These are phyloP conservation scores for Zygosaccharomyces bailii DNA, from an alignment of 805 yeast species.

Conservation along the genomic window DNA sequence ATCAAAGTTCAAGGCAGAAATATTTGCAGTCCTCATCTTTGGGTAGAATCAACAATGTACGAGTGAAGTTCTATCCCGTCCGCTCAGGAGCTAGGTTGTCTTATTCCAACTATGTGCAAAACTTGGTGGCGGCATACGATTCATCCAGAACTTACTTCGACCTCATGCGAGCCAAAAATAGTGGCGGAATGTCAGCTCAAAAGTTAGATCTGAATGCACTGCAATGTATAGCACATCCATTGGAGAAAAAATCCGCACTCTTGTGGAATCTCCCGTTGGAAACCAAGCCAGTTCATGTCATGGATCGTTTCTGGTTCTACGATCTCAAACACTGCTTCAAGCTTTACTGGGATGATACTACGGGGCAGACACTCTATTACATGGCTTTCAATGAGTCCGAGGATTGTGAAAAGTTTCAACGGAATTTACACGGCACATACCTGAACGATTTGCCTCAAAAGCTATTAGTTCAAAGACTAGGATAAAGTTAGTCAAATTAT, in stretches of 20 bases:
- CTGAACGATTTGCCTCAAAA: slow-evolving; percentile 19
- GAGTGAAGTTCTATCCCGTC: slow-evolving; percentile 19
- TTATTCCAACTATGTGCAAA: slow-evolving; percentile 15
- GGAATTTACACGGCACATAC: slow-evolving; percentile 48
- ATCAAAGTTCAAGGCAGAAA: slow-evolving; percentile 15
- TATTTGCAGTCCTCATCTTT: slow-evolving; percentile 17
- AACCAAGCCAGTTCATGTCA: slow-evolving; percentile 17
- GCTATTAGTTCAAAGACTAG: slow-evolving; percentile 24
- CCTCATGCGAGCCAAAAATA: background rate
- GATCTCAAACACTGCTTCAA: slow-evolving; percentile 31
- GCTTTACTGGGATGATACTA: slow-evolving; percentile 23
- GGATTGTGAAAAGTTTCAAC: slow-evolving; percentile 51
- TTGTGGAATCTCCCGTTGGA: slow-evolving; percentile 32
- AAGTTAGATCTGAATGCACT: slow-evolving; percentile 9
- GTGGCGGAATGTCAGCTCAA: background rate
- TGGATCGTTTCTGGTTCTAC: slow-evolving; percentile 32
- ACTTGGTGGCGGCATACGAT: slow-evolving; percentile 24
- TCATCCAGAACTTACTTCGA: slow-evolving; percentile 21
- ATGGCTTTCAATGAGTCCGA: slow-evolving; percentile 41
- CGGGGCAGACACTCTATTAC: slow-evolving; percentile 24
- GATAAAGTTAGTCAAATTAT: no score
- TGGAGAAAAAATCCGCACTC: slow-evolving; percentile 25
- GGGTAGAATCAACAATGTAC: slow-evolving; percentile 21
- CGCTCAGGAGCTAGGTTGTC: slow-evolving; percentile 2
- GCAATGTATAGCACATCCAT: slow-evolving; percentile 12